These are phyloP conservation scores for Lactifluus subvellereus DNA, from an alignment of 768 basidiomycete species.

Conservation along the genomic window DNA sequence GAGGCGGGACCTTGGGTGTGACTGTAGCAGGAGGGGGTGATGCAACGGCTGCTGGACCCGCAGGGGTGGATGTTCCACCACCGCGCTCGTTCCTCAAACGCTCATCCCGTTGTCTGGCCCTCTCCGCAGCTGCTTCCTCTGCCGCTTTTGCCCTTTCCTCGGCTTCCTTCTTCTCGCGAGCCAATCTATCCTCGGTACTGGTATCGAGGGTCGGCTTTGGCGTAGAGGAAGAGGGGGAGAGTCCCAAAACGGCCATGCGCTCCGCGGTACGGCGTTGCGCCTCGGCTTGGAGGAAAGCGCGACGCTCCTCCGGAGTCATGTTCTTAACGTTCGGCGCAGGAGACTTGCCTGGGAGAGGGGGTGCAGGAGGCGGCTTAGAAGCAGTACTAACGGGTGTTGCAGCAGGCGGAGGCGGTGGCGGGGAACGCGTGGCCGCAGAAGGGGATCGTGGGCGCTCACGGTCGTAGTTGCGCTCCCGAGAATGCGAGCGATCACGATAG, in stretches of 20 bases:
- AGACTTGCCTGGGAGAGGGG: slow-evolving; percentile 50
- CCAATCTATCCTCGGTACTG: slow-evolving; percentile 77
- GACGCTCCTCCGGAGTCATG: slow-evolving; percentile 82
- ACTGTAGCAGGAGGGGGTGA: slow-evolving; percentile 28
- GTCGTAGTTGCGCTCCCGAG: slow-evolving; percentile 29
- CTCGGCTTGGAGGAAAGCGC: slow-evolving; percentile 69
- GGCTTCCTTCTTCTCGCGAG: slow-evolving; percentile 83
- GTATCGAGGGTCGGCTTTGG: slow-evolving; percentile 59
- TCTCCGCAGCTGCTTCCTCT: slow-evolving; percentile 74
- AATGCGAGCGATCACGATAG: slow-evolving; percentile 27
- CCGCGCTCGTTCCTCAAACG: slow-evolving; percentile 72
- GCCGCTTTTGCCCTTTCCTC: slow-evolving; percentile 77
- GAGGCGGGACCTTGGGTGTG: slow-evolving; percentile 36
- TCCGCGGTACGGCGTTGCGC: slow-evolving; percentile 79
- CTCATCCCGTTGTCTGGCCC: slow-evolving; percentile 66
- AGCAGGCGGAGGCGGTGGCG: slow-evolving; percentile 47
- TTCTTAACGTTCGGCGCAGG: slow-evolving; percentile 58
- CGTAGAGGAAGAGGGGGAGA: slow-evolving; percentile 38
- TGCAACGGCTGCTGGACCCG: slow-evolving; percentile 31
- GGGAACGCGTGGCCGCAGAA: slow-evolving; percentile 39
- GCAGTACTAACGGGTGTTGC: slow-evolving; percentile 37
- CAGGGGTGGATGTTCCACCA: slow-evolving; percentile 39
- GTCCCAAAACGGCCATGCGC: slow-evolving; percentile 79
- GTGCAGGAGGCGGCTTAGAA: slow-evolving; percentile 43
- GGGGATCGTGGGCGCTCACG: slow-evolving; percentile 30